Evolutionary conservation across 1,284 basidiomycete species (phyloP).

Genomic region (Ustilago hordei): DNA sequence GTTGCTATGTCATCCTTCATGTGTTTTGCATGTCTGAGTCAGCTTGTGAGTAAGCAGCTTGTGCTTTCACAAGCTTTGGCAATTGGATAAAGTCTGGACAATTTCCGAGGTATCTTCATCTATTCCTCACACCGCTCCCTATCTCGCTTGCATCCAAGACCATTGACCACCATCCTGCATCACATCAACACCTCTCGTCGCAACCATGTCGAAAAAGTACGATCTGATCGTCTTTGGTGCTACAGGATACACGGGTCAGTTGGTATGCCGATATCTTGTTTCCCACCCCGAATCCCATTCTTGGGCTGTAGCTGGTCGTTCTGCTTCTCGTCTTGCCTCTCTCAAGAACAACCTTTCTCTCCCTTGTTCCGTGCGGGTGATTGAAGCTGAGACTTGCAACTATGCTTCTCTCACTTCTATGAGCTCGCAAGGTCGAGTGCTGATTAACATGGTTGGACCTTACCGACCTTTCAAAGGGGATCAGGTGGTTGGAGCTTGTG

Average conservation of each 20-base stretch:
- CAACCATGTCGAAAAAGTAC: conserved; percentile 47
- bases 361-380: conserved; percentile 38
- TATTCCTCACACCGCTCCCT: too few relatives aligned
- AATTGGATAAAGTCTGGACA: too few relatives aligned
- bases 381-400: conserved; percentile 49
- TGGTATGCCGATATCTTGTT: conserved; percentile 55
- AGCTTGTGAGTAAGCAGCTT: too few relatives aligned
- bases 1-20: too few relatives aligned
- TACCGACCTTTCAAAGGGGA: conserved; percentile 49
- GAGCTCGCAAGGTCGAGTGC: conserved; percentile 31
- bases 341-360: conserved; percentile 42
- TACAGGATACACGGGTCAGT: conserved; percentile 63
- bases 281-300: conserved; percentile 43
- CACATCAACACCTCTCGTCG: too few relatives aligned
- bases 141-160: too few relatives aligned
- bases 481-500: conserved; percentile 72
- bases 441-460: conserved; percentile 63
- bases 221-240: conserved; percentile 62
- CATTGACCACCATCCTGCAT: too few relatives aligned
- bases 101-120: too few relatives aligned
- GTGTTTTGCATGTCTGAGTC: too few relatives aligned
- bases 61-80: too few relatives aligned
- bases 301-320: conserved; percentile 64
- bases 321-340: conserved; percentile 37
- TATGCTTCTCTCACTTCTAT: conserved; percentile 44